These are phyloP conservation scores for Sporothrix brasiliensis DNA, from an alignment of 2,329 filamentous ascomycete genomes.

Conservation along the genomic window DNA sequence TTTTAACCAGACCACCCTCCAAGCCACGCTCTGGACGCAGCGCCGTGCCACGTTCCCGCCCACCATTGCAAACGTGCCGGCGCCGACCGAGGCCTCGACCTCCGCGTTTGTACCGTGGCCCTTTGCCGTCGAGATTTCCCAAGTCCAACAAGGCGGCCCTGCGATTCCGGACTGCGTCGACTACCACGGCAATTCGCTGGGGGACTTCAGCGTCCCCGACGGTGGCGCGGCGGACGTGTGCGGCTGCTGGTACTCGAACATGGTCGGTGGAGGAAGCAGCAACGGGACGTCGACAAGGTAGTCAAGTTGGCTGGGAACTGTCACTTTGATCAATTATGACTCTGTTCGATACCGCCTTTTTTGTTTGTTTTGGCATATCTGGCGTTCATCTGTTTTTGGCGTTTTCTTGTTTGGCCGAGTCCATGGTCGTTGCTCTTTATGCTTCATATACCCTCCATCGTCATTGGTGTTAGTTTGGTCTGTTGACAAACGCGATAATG, in stretches of 20 bases:
- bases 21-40: slow-evolving; percentile 63
- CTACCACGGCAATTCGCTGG: slow-evolving; percentile 44
- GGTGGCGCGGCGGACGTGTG: slow-evolving; percentile 43
- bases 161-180: slow-evolving; percentile 59
- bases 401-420: background rate
- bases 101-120: slow-evolving; percentile 54
- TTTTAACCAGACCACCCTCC: slow-evolving; percentile 59
- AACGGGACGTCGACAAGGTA: slow-evolving; percentile 24
- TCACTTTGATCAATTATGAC: background rate
- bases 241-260: slow-evolving; percentile 47
- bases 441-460: slow-evolving; percentile 21
- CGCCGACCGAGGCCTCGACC: slow-evolving; percentile 35
- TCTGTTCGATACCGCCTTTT: background rate
- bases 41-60: slow-evolving; percentile 42
- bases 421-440: background rate
- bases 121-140: slow-evolving; percentile 59
- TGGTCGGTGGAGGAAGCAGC: background rate
- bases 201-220: slow-evolving; percentile 42
- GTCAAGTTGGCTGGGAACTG: too few species aligned
- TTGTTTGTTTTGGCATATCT: background rate
- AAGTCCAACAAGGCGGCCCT: slow-evolving; percentile 52
- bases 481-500: background rate
- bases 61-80: slow-evolving; percentile 28
- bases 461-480: background rate
- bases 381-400: slow-evolving; percentile 2